Evolutionary conservation across 2,329 filamentous ascomycete genomes (phyloP).

Genomic region (Aspergillus viridinutans): DNA sequence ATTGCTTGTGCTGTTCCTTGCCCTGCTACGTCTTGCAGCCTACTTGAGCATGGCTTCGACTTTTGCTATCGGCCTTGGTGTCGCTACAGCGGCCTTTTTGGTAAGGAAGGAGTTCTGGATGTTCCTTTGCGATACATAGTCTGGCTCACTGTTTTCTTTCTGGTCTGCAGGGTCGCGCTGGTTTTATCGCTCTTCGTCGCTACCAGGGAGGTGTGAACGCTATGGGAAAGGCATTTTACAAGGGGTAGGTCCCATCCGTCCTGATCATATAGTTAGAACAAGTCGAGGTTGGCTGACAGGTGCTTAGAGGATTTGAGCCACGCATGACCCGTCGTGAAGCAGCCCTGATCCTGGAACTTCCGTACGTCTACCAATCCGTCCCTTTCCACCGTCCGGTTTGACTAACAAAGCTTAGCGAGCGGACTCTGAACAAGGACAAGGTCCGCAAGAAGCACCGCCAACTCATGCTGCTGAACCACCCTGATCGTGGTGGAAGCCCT

Average conservation of each 20-base stretch:
- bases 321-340: conserved; percentile 94
- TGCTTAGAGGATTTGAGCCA: conserved; percentile 71
- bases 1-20: conserved; percentile 6
- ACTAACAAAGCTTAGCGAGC: conserved; percentile 59
- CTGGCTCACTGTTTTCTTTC: conserved; percentile 15
- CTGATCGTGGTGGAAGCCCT: conserved; percentile 92
- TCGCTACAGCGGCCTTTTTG: conserved; percentile 66
- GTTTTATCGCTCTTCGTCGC: conserved; percentile 80
- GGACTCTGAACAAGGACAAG: conserved; percentile 83
- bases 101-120: conserved; percentile 49
- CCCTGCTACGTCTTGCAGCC: conserved; percentile 2
- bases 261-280: background rate
- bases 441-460: conserved; percentile 92
- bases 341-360: conserved; percentile 81
- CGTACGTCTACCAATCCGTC: conserved; percentile 52
- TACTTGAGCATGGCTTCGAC: conserved; percentile 37
- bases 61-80: conserved; percentile 43
- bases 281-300: conserved; percentile 9
- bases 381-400: background rate
- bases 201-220: conserved; percentile 66
- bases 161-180: conserved; percentile 72
- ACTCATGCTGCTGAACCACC: conserved; percentile 96
- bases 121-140: background rate
- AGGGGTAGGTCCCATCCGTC: conserved; percentile 52
- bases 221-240: conserved; percentile 90